These are phyloP conservation scores for Trifolium dubium DNA, from an alignment of 306 rosid species.

Conservation along the genomic window DNA sequence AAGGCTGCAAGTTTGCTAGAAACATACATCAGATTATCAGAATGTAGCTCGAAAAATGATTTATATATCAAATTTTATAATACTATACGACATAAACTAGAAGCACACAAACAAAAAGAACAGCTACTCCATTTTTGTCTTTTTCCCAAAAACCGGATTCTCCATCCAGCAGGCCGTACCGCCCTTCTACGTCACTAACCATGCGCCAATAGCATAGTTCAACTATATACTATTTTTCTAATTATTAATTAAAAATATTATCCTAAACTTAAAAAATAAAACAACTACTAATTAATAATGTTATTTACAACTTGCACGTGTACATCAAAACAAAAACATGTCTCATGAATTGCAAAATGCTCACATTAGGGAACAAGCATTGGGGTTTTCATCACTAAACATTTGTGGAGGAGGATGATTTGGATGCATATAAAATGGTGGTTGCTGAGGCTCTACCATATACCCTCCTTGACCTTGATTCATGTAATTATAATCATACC, in stretches of 20 bases:
- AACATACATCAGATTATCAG: background rate
- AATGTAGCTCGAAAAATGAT: background rate
- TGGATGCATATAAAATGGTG: constrained; percentile 37
- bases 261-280: background rate
- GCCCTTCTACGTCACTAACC: constrained; percentile 3
- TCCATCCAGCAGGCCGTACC: constrained; percentile 45
- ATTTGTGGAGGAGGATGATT: constrained; percentile 55
- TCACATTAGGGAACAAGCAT: constrained; percentile 89
- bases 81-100: background rate
- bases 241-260: background rate
- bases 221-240: constrained; percentile 9
- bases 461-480: constrained; percentile 43
- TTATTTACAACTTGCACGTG: constrained; percentile 43
- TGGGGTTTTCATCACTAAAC: constrained; percentile 89
- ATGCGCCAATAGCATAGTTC: constrained; percentile 24
- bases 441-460: constrained; percentile 21
- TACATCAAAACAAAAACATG: background rate
- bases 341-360: background rate
- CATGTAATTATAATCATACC: constrained; percentile 20
- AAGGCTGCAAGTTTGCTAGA: background rate
- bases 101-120: background rate
- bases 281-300: background rate
- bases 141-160: constrained; percentile 13
- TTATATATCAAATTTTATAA: background rate
- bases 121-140: constrained; percentile 5